Evolutionary conservation across 192 early-diverging fungal species (phyloP).

Genomic region (Podila minutissima): DNA sequence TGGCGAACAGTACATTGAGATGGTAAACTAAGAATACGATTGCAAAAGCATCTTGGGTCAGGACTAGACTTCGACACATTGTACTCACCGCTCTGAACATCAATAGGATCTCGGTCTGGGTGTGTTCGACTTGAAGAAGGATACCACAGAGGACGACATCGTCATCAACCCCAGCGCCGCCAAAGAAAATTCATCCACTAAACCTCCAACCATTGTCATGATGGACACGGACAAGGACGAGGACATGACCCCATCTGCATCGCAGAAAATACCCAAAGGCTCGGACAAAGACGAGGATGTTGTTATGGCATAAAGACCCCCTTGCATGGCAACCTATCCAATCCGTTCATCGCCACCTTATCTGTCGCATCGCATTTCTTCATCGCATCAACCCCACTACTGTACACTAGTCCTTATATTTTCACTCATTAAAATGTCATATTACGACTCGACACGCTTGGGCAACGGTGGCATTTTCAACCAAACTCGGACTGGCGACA

Average conservation of each 20-base stretch:
- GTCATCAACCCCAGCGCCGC: slow-evolving; percentile 27
- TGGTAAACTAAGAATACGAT: slow-evolving; percentile 33
- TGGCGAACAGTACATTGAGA: slow-evolving; percentile 64
- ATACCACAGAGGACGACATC: slow-evolving; percentile 39
- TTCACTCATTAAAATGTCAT: background rate
- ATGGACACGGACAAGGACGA: slow-evolving; percentile 41
- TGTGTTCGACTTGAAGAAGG: slow-evolving; percentile 58
- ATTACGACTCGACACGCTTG: background rate
- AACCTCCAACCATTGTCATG: slow-evolving; percentile 37
- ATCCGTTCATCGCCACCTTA: background rate
- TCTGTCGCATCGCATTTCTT: background rate
- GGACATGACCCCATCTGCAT: background rate
- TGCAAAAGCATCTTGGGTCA: no score
- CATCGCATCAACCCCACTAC: no score
- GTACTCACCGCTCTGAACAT: no score
- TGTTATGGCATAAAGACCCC: slow-evolving; percentile 11
- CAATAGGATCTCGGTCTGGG: slow-evolving; percentile 56
- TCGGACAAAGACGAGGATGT: slow-evolving; percentile 24
- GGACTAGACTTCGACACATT: no score
- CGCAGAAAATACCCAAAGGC: slow-evolving; percentile 7
- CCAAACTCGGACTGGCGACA: slow-evolving; percentile 46
- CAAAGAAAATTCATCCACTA: slow-evolving; percentile 1
- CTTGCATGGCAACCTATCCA: no score
- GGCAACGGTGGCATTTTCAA: slow-evolving; percentile 45
- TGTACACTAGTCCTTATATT: slow-evolving; percentile 15